Evolutionary conservation across 148 eudicot genomes (phyloP).

Genomic region (Vaccinium macrocarpon): DNA sequence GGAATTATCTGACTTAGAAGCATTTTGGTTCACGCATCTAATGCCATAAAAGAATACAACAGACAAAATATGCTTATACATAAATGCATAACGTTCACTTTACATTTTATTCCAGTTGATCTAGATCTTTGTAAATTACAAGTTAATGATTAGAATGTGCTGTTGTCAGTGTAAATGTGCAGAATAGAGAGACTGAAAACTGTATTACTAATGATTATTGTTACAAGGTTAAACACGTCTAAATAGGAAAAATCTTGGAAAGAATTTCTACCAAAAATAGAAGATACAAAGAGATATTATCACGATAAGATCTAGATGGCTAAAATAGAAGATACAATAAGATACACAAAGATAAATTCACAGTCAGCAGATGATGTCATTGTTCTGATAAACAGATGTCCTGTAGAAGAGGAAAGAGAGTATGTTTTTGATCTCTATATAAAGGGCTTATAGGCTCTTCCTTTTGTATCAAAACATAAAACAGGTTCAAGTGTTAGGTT

Average conservation of each 20-base stretch:
- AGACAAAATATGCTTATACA: neutral
- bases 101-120: neutral
- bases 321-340: no score
- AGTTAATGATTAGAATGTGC: neutral
- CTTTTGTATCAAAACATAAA: neutral
- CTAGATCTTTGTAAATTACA: neutral
- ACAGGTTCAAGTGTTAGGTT: constrained; percentile 1
- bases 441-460: neutral
- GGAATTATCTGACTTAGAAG: neutral
- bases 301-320: no score
- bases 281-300: no score
- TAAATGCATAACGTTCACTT: neutral
- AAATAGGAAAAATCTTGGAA: no score
- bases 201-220: no score
- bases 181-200: no score
- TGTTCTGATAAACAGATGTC: neutral
- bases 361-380: neutral
- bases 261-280: no score
- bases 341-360: no score
- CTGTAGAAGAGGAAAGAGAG: neutral
- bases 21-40: neutral
- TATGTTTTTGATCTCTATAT: neutral
- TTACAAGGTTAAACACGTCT: no score
- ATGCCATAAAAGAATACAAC: neutral
- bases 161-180: neutral